Base-by-base conservation (phyloP, 352 stramenopile species). In the Pythium periplocum region DNA sequence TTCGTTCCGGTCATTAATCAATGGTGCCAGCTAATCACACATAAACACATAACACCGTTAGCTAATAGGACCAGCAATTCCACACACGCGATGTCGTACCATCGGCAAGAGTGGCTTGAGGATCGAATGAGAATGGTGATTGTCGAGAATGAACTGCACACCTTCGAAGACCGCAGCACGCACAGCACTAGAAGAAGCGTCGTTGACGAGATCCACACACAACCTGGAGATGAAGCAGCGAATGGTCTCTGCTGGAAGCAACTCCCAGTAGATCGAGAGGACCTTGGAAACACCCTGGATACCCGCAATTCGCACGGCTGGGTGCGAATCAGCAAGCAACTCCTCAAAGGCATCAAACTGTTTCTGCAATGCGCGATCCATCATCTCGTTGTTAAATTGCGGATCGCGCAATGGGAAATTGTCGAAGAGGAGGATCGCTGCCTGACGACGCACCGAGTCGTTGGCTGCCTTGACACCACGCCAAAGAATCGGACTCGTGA, bases 1-100 rank as follows among this genome's bases (percentile, higher is more conserved):
- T 33, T 93, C 85, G 51, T 93, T 90, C 4, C 75, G 74, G 46
- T 95, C 85, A 62, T 95, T 86, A 55, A 95, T 87, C 42, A 92
- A 51, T 31, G 83, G 81, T 3, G 85, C 73, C 6, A 95, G 62
- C 81, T 92, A 40, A 49, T 30, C 43, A 53, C 35, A 53, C 6
- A 45, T 33, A 12, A 26, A 26, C 17, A 26, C 0, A 26, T 26
- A 26, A 26, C 17, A 26, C 17, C 17, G 17, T 26, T 26, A 26
- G 17, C 17, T 26, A 26, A 26, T 26, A 26, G 17, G 17, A 26
- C 17, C 17, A 26, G 17, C 17, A 26, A 26, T 26, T 26, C 17
- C 17, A 26, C 17, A 26, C 17, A 26, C 17, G 17, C 17, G 17
- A 43, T 6, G 1, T 45, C 64, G 58, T 73, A 92, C 83, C 80